These are phyloP conservation scores for Picea abies DNA, from an alignment of 83 land plant genomes.

Conservation along the genomic window DNA sequence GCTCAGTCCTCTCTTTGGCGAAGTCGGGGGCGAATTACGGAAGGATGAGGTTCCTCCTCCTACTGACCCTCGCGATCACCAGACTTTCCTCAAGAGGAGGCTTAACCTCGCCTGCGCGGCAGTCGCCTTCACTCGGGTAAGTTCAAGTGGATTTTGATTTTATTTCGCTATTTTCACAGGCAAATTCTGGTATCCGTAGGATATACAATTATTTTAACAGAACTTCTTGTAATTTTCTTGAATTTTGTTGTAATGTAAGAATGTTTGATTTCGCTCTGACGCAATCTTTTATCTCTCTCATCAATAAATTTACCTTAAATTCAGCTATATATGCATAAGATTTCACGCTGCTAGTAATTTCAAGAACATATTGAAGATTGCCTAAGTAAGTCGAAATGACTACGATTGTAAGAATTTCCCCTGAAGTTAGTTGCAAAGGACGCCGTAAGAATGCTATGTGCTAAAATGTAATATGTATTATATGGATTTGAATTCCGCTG, in stretches of 20 bases:
- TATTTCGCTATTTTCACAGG: neutral
- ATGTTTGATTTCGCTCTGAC: neutral
- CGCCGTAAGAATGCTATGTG: no score
- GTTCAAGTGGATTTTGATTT: conserved; percentile 2
- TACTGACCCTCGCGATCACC: conserved; percentile 60
- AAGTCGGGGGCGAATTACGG: neutral
- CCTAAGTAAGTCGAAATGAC: no score
- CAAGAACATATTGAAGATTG: no score
- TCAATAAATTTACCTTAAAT: no score
- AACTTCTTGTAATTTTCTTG: neutral
- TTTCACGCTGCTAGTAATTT: no score
- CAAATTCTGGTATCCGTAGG: neutral
- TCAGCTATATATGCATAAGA: no score
- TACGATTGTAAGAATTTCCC: no score
- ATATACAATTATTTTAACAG: neutral
- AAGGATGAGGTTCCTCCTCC: conserved; percentile 1
- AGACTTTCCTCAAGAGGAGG: conserved; percentile 61
- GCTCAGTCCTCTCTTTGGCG: neutral
- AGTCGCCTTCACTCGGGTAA: conserved; percentile 73
- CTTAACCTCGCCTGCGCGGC: conserved; percentile 91
- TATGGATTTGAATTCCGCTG: no score
- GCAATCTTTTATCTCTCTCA: no score
- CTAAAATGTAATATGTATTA: no score
- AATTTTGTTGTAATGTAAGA: neutral
- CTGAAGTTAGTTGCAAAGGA: no score